Base-by-base conservation (phyloP, 176 grass and related monocot species). In the Carex myosuroides region DNA sequence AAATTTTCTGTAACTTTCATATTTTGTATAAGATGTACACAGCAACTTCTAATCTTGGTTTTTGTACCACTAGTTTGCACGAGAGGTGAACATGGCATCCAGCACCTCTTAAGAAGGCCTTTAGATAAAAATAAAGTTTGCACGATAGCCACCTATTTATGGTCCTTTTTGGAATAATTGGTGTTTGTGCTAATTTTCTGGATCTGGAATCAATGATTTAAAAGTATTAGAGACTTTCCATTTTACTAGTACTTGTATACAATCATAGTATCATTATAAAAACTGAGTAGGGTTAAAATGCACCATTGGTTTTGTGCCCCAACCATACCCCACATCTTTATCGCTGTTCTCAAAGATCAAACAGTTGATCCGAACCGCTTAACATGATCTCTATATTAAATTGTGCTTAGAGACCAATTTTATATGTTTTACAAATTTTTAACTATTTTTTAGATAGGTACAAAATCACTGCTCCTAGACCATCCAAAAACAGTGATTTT, bases 1-100 rank as follows among this genome's bases (percentile, higher is more conserved):
- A 85, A 81, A 7, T 84, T 85, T 74, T 85, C 50, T 84, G 48
- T 17, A 62, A 21, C 61, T 54, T 21, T 16, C 68, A 35, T 17
- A 63, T 85, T 5, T 87, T 53, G 22, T 75, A 81, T 70, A 30
- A 82, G 10, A 39, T 76, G 68, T 60, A 24, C 12, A 29, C 56
- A 33, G 54, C 60, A 64, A 42, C 71, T 26, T 59, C 72, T 20
- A 59, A 80, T 10, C 67, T 86, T 39, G 17, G 32, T 58, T 83
- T 86, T 32, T 35, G 24, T 83, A 55, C 5, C 22, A 56, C 48
- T 30, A 29, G 48, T 54, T 30, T 74, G 44, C 18, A 14, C 1
- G 21, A 74, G 41, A 14, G 14, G 37, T 9, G 17, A 70, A 70
- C 62, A 64, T 30, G 62, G 24, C 1, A 4, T 8, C 39, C 67